A percentile compares a stretch with the other conserved stretches of the same genome.
phyloP scores from a whole-genome alignment of 805 yeast genomes.

The Metschnikowia sp. region DNA sequence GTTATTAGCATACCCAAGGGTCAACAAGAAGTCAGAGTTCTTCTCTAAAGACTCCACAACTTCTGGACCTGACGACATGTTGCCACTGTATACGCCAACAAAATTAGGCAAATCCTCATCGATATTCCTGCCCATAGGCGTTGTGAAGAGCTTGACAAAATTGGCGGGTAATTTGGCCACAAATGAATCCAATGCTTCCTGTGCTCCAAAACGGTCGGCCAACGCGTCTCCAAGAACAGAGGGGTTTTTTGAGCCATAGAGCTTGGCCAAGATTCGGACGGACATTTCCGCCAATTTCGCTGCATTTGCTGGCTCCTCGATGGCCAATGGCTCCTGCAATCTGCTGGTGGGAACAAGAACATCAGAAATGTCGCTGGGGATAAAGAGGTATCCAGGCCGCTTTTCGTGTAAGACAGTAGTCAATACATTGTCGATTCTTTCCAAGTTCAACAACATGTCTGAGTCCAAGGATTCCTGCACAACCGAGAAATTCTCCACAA shows the following conservation, averaged over 20 bases:
- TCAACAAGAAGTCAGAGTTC: slow-evolving; percentile 62
- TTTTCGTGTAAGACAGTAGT: slow-evolving; percentile 49
- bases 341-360: slow-evolving; percentile 19
- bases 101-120: slow-evolving; percentile 66
- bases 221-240: slow-evolving; percentile 69
- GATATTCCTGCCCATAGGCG: slow-evolving; percentile 67
- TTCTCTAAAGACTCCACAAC: slow-evolving; percentile 28
- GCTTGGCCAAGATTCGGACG: slow-evolving; percentile 39
- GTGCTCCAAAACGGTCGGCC: slow-evolving; percentile 56
- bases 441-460: slow-evolving; percentile 27
- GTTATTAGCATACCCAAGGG: slow-evolving; percentile 57
- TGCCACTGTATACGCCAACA: slow-evolving; percentile 72
- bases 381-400: slow-evolving; percentile 77
- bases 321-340: slow-evolving; percentile 16
- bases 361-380: slow-evolving; percentile 70
- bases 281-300: slow-evolving; percentile 21
- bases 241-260: slow-evolving; percentile 57
- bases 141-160: slow-evolving; percentile 46
- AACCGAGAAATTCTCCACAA: slow-evolving; percentile 59
- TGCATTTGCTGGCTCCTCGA: slow-evolving; percentile 12
- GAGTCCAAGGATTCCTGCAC: slow-evolving; percentile 35
- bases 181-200: slow-evolving; percentile 44
- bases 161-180: slow-evolving; percentile 39
- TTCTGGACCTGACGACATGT: slow-evolving; percentile 32
- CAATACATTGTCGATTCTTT: slow-evolving; percentile 66